These are phyloP conservation scores for Botryotinia calthae DNA, from an alignment of 2,329 filamentous ascomycete genomes.

Conservation along the genomic window DNA sequence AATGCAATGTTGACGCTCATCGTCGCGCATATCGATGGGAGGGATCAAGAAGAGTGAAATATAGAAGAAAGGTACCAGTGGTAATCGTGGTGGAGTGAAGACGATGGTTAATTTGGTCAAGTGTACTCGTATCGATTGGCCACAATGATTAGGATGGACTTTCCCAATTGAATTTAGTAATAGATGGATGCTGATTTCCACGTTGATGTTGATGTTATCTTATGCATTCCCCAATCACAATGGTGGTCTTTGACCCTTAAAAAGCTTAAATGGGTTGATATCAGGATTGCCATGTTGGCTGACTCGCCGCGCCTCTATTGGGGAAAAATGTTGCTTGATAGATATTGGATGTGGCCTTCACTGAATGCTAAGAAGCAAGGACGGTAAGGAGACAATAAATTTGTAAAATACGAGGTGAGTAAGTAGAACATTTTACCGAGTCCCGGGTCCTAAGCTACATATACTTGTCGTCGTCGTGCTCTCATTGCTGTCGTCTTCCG, in stretches of 20 bases:
- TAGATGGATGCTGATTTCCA: neutral
- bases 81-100: neutral
- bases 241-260: neutral
- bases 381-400: neutral
- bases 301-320: neutral
- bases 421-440: neutral
- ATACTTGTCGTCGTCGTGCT: neutral
- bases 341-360: neutral
- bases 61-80: neutral
- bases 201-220: neutral
- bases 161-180: slow-evolving; percentile 9
- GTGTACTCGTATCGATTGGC: neutral
- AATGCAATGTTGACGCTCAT: neutral
- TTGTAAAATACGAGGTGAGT: neutral
- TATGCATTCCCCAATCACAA: neutral
- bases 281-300: neutral
- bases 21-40: neutral
- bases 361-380: neutral
- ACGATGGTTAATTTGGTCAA: neutral
- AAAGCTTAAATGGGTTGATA: neutral
- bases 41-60: neutral
- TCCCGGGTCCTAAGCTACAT: neutral
- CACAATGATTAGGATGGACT: neutral
- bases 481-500: neutral
- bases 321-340: neutral